Percentiles rank a stretch among this genome's conserved stretches.
Conservation (phyloP, 345 rosid genomes). For the Aquilaria sinensis region DNA sequence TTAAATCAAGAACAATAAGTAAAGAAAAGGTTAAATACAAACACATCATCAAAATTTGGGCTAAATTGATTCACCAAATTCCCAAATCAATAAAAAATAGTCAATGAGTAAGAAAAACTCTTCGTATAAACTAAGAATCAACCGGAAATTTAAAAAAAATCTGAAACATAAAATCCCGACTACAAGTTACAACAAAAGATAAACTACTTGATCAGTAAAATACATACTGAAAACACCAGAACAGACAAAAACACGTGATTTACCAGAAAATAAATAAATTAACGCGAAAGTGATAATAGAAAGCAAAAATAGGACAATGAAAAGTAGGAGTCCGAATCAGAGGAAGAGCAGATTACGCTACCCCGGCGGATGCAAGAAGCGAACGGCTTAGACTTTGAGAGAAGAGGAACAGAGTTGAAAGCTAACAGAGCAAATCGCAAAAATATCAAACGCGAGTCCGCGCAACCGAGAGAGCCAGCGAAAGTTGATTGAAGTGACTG, state of each 20-base stretch:
- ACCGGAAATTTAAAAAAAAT: background rate
- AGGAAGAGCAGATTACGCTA: background rate
- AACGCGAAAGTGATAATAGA: background rate
- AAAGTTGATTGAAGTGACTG: constrained; percentile 27
- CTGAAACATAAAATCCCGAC: background rate
- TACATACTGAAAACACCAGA: background rate
- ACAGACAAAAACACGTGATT: background rate
- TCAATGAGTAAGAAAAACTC: background rate
- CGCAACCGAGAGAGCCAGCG: constrained; percentile 16
- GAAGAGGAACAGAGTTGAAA: constrained; percentile 13
- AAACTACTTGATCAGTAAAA: background rate
- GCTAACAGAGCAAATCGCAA: constrained; percentile 6
- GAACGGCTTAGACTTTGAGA: constrained; percentile 16
- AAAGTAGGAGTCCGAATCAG: background rate
- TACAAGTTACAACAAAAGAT: too few species aligned
- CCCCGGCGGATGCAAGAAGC: constrained; percentile 16
- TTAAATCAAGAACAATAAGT: too few species aligned
- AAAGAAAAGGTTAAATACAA: too few species aligned
- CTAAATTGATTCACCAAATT: too few species aligned
- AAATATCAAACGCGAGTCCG: constrained; percentile 9
- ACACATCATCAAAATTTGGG: too few species aligned
- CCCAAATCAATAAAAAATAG: background rate
- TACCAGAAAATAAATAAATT: background rate
- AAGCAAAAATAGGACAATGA: constrained; percentile 6
- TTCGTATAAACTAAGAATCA: background rate